A percentile compares a stretch with the other conserved stretches of the same genome.
These are phyloP conservation scores for Fennellomyces sp. DNA, from an alignment of 371 early-diverging fungal genomes.

Conservation along the genomic window DNA sequence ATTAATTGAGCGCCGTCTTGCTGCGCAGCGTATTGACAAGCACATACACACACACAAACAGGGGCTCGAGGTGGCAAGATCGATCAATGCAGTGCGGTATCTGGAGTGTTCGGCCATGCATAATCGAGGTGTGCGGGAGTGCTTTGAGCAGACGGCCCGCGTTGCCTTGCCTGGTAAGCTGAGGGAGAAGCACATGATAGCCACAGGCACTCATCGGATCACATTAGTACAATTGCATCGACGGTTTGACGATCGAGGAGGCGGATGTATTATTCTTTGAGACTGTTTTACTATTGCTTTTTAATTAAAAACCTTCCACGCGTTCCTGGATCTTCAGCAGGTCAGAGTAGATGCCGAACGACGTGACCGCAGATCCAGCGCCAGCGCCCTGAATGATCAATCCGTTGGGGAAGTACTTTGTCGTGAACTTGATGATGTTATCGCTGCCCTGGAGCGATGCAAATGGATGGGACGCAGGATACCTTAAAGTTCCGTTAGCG, in stretches of 20 bases:
- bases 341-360: constrained; percentile 94
- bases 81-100: constrained; percentile 48
- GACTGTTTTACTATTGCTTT: not conserved
- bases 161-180: constrained; percentile 43
- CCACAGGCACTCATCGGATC: not conserved
- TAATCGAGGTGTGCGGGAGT: constrained; percentile 53
- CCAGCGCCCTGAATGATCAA: constrained; percentile 97
- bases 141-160: constrained; percentile 54
- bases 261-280: constrained; percentile 3
- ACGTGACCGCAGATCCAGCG: constrained; percentile 96
- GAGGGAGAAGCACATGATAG: not conserved
- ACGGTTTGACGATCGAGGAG: constrained; percentile 1
- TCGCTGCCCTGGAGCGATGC: constrained; percentile 95
- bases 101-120: constrained; percentile 61
- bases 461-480: constrained; percentile 89
- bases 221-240: not conserved
- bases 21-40: not conserved
- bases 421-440: constrained; percentile 95
- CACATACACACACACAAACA: not conserved
- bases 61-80: constrained; percentile 19
- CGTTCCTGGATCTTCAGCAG: constrained; percentile 81
- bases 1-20: not conserved
- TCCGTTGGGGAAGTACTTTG: constrained; percentile 91
- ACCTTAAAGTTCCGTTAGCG: constrained; percentile 40
- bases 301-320: constrained; percentile 30